These are phyloP conservation scores for Rickenella mellea DNA, from an alignment of 768 basidiomycete genomes.

Conservation along the genomic window DNA sequence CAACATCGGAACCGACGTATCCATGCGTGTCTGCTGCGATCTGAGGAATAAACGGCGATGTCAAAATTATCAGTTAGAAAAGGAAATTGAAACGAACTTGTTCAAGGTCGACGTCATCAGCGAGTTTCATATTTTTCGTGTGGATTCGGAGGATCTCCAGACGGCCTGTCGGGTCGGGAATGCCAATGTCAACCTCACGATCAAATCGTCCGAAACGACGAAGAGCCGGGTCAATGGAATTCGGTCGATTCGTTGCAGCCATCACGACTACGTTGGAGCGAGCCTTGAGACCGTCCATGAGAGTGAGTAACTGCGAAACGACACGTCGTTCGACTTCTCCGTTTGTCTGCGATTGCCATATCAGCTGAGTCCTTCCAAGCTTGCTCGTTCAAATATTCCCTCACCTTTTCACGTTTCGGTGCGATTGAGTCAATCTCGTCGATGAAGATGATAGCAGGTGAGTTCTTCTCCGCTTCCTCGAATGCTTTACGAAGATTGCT, in stretches of 20 bases:
- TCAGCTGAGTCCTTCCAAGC: constrained; percentile 3
- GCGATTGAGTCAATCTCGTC: constrained; percentile 99
- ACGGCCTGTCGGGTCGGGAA: constrained; percentile 97
- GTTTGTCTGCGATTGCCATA: constrained; percentile 58
- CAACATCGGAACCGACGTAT: constrained; percentile 97
- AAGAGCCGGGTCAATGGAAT: constrained; percentile 98
- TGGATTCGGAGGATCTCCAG: constrained; percentile 98
- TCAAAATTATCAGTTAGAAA: neutral
- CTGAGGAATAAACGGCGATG: constrained; percentile 28
- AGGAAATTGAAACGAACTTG: constrained; percentile 39
- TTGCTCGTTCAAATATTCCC: constrained; percentile 8
- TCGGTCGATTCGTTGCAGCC: constrained; percentile 98
- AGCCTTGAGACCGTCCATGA: constrained; percentile 98
- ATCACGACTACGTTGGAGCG: constrained; percentile 99
- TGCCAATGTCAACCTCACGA: constrained; percentile 98
- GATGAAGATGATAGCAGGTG: constrained; percentile 98
- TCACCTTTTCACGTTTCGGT: constrained; percentile 97
- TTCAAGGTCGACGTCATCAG: constrained; percentile 94
- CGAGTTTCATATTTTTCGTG: constrained; percentile 99
- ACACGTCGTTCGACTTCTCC: constrained; percentile 99
- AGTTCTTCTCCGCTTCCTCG: constrained; percentile 99
- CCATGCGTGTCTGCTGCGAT: constrained; percentile 99
- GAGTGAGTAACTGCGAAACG: constrained; percentile 93
- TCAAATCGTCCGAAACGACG: constrained; percentile 99
- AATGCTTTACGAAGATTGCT: constrained; percentile 97